These are phyloP conservation scores for Suillus decipiens DNA, from an alignment of 768 basidiomycete species.

Conservation along the genomic window DNA sequence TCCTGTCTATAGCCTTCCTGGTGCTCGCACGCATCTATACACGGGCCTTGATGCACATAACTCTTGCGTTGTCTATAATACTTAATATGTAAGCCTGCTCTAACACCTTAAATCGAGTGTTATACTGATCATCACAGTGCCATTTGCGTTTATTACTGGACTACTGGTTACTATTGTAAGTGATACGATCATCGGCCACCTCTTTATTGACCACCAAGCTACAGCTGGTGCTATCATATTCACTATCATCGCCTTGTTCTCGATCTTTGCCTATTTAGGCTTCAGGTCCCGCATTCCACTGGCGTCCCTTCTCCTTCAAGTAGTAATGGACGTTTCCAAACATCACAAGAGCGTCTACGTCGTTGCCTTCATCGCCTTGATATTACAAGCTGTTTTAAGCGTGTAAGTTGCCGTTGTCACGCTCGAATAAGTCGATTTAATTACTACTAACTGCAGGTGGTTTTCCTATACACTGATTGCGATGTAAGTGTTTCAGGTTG, in stretches of 20 bases:
- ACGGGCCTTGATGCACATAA: conserved; percentile 74
- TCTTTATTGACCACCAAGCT: conserved; percentile 1
- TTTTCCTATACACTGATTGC: conserved; percentile 78
- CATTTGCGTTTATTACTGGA: conserved; percentile 76
- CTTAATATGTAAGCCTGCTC: conserved; percentile 58
- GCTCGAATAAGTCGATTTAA: conserved; percentile 5
- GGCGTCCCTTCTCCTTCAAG: conserved; percentile 75
- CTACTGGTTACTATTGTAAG: conserved; percentile 69
- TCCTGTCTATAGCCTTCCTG: conserved; percentile 68
- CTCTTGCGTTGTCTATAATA: conserved; percentile 60
- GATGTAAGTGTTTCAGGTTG: conserved; percentile 46
- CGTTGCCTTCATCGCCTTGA: conserved; percentile 71
- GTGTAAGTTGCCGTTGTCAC: conserved; percentile 46
- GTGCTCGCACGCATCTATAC: conserved; percentile 75
- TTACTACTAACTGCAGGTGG: conserved; percentile 49
- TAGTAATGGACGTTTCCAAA: conserved; percentile 83
- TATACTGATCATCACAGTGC: conserved; percentile 42
- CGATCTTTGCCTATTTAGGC: conserved; percentile 73
- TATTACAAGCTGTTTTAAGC: conserved; percentile 68
- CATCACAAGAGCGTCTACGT: conserved; percentile 79
- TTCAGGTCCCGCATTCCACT: conserved; percentile 75
- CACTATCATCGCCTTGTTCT: conserved; percentile 76
- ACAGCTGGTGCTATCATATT: conserved; percentile 83
- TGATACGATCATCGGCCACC: conserved; percentile 24
- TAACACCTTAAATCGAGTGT: neutral